Evolutionary conservation across 495 filamentous ascomycete genomes (phyloP).

Genomic region (Corynascus novoguineensis): DNA sequence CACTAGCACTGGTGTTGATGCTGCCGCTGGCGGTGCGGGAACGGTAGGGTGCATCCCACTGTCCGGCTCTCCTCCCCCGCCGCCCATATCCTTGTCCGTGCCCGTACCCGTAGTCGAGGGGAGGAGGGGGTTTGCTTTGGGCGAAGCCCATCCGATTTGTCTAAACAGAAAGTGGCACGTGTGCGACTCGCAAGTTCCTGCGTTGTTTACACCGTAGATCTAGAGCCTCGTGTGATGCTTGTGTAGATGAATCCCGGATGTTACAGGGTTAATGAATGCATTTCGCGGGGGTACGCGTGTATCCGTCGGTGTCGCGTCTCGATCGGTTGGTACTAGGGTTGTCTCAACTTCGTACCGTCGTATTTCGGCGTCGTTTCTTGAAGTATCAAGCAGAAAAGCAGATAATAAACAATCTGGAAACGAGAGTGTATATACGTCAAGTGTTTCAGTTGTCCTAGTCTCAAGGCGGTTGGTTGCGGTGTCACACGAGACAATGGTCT

Average conservation of each 20-base stretch:
- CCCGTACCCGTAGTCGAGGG: not conserved
- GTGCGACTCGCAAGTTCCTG: not conserved
- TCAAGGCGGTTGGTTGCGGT: constrained; percentile 2
- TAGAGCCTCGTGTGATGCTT: not conserved
- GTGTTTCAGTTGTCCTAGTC: not conserved
- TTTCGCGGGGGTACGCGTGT: not conserved
- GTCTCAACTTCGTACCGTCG: not conserved
- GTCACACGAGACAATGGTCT: constrained; percentile 9
- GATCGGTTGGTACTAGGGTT: not conserved
- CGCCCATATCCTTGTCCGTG: not conserved
- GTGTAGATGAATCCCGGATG: not conserved
- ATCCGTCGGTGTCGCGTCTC: not conserved
- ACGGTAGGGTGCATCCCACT: not conserved
- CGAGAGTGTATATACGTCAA: not conserved
- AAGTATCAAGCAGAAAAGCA: not conserved
- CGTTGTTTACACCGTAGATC: not conserved
- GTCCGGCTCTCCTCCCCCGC: not conserved
- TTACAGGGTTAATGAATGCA: constrained; percentile 15
- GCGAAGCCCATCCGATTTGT: constrained; percentile 17
- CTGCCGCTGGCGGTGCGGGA: not conserved
- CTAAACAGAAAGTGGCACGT: not conserved
- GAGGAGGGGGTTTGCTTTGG: constrained; percentile 17
- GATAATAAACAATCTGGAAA: not conserved
- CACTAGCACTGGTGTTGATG: not conserved
- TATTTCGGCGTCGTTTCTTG: not conserved